These are phyloP conservation scores for Penicillium sp. DNA, from an alignment of 2,329 filamentous ascomycete species.

Conservation along the genomic window DNA sequence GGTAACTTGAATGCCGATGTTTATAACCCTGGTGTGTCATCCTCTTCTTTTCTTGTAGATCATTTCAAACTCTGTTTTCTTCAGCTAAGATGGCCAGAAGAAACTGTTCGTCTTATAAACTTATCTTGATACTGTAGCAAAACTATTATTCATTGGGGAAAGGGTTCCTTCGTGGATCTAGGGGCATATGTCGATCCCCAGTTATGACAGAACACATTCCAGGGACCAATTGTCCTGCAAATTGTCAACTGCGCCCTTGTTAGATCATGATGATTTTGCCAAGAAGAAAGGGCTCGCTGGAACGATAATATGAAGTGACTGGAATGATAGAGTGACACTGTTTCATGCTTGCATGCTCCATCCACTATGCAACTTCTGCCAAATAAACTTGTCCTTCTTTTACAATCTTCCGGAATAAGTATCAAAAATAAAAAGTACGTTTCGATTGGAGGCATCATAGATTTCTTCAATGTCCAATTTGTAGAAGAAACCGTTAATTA, in stretches of 20 bases:
- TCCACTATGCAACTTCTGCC: neutral
- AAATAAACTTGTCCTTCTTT: no score
- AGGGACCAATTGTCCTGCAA: neutral
- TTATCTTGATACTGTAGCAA: neutral
- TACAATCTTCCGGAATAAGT: neutral
- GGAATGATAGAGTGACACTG: constrained; percentile 13
- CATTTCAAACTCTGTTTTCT: neutral
- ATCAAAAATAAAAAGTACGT: neutral
- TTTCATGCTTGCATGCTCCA: neutral
- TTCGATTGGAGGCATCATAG: neutral
- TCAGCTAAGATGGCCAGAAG: neutral
- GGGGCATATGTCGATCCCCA: constrained; percentile 9
- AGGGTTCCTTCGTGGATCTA: constrained; percentile 6
- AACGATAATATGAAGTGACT: no score
- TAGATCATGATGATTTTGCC: constrained; percentile 15
- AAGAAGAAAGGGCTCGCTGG: neutral
- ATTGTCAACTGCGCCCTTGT: neutral
- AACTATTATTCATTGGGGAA: neutral
- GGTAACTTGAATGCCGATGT: constrained; percentile 4
- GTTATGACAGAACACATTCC: constrained; percentile 18
- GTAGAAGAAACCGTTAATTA: no score
- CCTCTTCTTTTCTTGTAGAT: neutral
- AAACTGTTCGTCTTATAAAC: no score
- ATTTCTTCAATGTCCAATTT: neutral
- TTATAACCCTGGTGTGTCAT: neutral